Evolutionary conservation across 306 rosid species (phyloP), one percentile per base, ranked within the genome.

Genomic region (Malus orientalis): DNA sequence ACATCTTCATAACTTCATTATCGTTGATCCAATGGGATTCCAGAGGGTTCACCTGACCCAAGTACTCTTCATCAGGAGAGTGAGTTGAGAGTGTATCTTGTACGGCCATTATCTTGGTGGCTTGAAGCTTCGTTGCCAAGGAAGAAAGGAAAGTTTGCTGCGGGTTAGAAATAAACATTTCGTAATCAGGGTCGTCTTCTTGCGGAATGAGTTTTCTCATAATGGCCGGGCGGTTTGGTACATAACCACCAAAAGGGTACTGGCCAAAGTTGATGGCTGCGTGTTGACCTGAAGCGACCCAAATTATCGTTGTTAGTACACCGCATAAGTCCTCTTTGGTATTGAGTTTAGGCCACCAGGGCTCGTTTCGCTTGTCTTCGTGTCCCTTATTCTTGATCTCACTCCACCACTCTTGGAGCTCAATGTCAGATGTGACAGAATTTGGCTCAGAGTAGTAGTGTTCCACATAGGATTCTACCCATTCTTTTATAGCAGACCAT

Each of bases 51-150:
- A 81, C 74, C 82, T 92, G 86, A 53, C 99, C 99, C 88, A 95
- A 85, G 79, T 95, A 95, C 97, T 95, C 99, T 83, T 95, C 97
- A 69, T 95, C 97, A 1, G 99, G 79, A 4, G 99, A 95, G 82
- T 95, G 97, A 30, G 97, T 91, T 5, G 98, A 93, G 30, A 93
- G 80, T 11, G 97, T 92, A 78, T 95, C 96, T 83, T 90, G 97
- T 81, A 95, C 97, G 20, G 99, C 97, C 99, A 95, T 95, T n/a
- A 95, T 80, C 83, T 95, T 95, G 63, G 99, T 95, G 58, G 99
- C 99, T 85, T 95, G 97, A 81, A 95, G 99, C 75, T 87, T 83
- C 57, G 97, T 95, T n/a, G 99, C 96, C 84, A 95, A 78, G 19
- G 97, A 90, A 73, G 97, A 87, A 20, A 95, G 83, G 84, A 92